Conservation (phyloP, 2,329 filamentous ascomycete species). For the Rosellinia necatrix region DNA sequence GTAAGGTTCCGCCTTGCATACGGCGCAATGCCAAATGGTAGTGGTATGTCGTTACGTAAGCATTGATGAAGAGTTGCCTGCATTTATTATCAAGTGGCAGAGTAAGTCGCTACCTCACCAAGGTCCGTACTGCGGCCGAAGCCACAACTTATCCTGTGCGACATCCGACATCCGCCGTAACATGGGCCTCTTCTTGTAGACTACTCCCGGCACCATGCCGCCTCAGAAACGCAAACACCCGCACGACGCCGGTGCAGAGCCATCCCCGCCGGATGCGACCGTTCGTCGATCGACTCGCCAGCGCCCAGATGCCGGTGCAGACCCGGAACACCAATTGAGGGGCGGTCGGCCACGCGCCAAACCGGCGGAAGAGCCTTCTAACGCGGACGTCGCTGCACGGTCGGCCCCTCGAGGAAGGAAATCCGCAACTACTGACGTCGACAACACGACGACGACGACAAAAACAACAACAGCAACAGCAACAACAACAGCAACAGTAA, state of each 20-base stretch:
- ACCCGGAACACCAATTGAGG: conserved; percentile 34
- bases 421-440: neutral
- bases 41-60: conserved; percentile 33
- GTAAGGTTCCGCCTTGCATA: no score
- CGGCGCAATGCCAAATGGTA: no score
- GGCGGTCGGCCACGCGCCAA: conserved; percentile 37
- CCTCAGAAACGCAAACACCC: conserved; percentile 40
- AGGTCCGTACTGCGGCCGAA: no score
- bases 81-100: no score
- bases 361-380: conserved; percentile 15
- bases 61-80: neutral
- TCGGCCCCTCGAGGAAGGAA: conserved; percentile 8
- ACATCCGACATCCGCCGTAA: neutral
- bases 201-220: conserved; percentile 30
- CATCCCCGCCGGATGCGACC: conserved; percentile 11
- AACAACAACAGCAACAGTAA: no score
- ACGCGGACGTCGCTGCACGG: conserved; percentile 1
- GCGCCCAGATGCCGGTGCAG: conserved; percentile 24
- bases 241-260: conserved; percentile 30
- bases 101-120: no score
- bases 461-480: no score
- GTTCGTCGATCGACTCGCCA: conserved; percentile 39
- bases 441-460: no score
- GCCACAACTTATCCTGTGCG: neutral
- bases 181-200: neutral